Evolutionary conservation across 2,329 filamentous ascomycete species (phyloP), one percentile per base, ranked within the genome.

Genomic region (Cladosporium sp.): DNA sequence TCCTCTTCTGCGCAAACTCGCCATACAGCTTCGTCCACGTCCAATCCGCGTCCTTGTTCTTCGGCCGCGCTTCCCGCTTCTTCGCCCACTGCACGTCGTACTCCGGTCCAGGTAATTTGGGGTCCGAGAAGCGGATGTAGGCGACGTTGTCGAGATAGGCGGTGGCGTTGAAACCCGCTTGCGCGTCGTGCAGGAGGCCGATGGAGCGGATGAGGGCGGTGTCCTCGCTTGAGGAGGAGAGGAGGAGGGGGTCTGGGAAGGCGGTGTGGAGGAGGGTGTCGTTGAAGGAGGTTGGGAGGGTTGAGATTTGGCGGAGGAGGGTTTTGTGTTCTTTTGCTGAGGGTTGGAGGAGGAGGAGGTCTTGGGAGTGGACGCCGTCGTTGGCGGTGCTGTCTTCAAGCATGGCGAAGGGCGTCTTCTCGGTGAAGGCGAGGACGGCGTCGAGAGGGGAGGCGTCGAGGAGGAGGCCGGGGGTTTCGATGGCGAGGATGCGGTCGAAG

Each of bases 1-100:
- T 83, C 64, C 83, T 77, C 70, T 77, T 78, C 69, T 82, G 79
- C 57, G 82, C 80, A 71, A 83, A 85, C 38, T 75, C 72, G 44
- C 81, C 81, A 69, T 85, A 85, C 66, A 84, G 71, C 62, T 75
- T 79, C 68, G 81, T 82, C 82, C 83, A 85, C 32, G 79, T 77
- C 73, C 79, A 80, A 66, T 82, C 77, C 10, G 81, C 81, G 65
- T 83, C 78, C 55, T 78, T 78, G 63, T 82, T 79, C 68, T 75
- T 72, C n/a, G 82, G 82, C 60, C 81, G 73, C 32, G 82, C 75
- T 38, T 72, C 75, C 12, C 78, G 75, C 59, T 79, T 77, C 54
- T 78, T 74, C 2, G 75, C 67, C 71, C 78, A 83, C 0, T 81
- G 81, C 7, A 83, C 76, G 66, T 84, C 81, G 71, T 81, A 83